phyloP scores from a whole-genome alignment of 2,329 filamentous ascomycete species.

The Beauveria brongniartii region DNA sequence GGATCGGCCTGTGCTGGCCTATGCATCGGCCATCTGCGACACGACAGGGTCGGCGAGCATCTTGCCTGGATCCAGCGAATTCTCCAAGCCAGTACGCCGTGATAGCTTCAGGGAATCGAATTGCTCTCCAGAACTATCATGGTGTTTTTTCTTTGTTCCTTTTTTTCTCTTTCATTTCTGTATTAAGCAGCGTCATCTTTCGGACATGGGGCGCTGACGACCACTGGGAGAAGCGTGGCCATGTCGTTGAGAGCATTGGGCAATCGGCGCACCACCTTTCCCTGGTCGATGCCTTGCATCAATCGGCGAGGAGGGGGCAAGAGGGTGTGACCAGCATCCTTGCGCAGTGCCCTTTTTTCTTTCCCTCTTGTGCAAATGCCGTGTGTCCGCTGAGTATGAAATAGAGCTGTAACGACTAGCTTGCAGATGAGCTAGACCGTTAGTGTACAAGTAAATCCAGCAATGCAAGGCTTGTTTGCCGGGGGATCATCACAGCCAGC shows the following conservation, averaged over 20 bases:
- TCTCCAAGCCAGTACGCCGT: too few species aligned
- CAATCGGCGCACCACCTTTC: background rate
- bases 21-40: background rate
- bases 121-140: background rate
- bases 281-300: constrained; percentile 4
- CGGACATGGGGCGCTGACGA: background rate
- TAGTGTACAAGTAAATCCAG: background rate
- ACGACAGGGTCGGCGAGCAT: background rate
- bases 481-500: background rate
- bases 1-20: background rate
- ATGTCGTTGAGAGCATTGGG: background rate
- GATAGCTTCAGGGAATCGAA: background rate
- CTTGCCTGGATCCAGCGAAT: background rate
- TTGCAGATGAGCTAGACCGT: constrained; percentile 4
- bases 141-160: background rate
- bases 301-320: background rate
- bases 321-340: background rate
- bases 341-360: background rate
- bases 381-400: background rate
- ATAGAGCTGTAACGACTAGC: background rate
- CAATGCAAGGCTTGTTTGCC: too few species aligned
- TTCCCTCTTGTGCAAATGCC: background rate
- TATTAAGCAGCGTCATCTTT: background rate
- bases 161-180: background rate
- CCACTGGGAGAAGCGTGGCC: background rate